Conservation (phyloP, 116 monocot species). For the Papilionanthe hybrid region DNA sequence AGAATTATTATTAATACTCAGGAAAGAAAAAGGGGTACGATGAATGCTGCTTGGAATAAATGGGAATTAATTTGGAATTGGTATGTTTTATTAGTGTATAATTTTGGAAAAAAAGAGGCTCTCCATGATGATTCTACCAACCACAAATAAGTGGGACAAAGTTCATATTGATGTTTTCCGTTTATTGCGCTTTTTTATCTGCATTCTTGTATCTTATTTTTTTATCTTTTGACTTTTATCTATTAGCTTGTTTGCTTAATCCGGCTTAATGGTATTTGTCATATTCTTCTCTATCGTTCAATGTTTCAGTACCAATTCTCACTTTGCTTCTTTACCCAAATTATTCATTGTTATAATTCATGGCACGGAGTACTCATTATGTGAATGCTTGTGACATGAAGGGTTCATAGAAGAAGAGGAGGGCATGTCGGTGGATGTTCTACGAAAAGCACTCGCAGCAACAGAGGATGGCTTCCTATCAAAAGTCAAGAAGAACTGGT, state of each 20-base stretch:
- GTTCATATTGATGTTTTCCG: not conserved
- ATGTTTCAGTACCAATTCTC: not conserved
- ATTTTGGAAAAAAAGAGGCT: too few species aligned
- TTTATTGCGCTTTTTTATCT: not conserved
- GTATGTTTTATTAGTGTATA: too few species aligned
- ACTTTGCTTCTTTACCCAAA: not conserved
- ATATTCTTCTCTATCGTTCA: not conserved
- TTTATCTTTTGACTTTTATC: not conserved
- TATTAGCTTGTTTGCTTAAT: not conserved
- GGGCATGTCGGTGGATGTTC: conserved; percentile 17
- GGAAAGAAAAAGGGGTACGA: too few species aligned
- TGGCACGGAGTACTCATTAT: not conserved
- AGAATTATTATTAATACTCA: too few species aligned
- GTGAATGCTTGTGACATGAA: not conserved
- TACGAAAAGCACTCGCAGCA: conserved; percentile 7
- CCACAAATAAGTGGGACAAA: not conserved
- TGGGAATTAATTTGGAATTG: too few species aligned
- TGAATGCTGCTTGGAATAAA: too few species aligned
- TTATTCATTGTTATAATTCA: not conserved
- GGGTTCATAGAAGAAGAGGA: conserved; percentile 1
- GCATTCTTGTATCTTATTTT: not conserved
- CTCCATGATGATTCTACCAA: not conserved
- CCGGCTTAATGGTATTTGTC: not conserved
- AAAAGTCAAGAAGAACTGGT: conserved; percentile 18
- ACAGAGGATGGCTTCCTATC: conserved; percentile 23